phyloP scores from a whole-genome alignment of 2,329 filamentous ascomycete genomes.

The Venturiaceae sp. region DNA sequence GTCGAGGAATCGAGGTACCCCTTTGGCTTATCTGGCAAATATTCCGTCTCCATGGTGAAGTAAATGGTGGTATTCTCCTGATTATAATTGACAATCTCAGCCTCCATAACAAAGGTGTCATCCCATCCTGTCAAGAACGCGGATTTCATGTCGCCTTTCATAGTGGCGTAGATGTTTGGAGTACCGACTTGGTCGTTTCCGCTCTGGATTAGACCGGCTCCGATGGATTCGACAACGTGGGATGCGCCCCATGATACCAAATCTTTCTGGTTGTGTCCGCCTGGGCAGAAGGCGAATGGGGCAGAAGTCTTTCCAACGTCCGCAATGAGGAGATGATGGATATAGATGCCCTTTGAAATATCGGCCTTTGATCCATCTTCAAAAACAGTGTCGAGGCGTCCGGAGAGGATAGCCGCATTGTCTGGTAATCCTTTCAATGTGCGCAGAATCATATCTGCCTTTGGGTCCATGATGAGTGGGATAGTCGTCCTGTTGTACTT shows the following conservation, averaged over 20 bases:
- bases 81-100: conserved; percentile 5
- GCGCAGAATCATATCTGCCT: not conserved
- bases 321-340: conserved; percentile 4
- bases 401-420: conserved; percentile 1
- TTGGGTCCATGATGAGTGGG: not conserved
- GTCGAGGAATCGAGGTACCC: conserved; percentile 4
- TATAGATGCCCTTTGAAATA: not conserved
- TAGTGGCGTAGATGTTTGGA: not conserved
- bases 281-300: conserved; percentile 4
- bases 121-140: conserved; percentile 2
- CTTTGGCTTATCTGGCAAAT: not conserved
- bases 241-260: not conserved
- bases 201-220: conserved; percentile 3
- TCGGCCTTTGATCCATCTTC: conserved; percentile 3
- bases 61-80: not conserved
- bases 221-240: not conserved
- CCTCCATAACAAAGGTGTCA: not conserved
- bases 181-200: conserved; percentile 2
- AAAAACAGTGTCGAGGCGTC: not conserved
- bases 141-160: not conserved
- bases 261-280: conserved; percentile 2
- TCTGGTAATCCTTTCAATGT: conserved; percentile 2
- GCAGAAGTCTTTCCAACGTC: conserved; percentile 1
- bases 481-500: conserved; percentile 1
- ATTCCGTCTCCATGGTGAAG: not conserved